phyloP scores from a whole-genome alignment of 73 alveolate species.

The Symbiodinium pilosum region DNA sequence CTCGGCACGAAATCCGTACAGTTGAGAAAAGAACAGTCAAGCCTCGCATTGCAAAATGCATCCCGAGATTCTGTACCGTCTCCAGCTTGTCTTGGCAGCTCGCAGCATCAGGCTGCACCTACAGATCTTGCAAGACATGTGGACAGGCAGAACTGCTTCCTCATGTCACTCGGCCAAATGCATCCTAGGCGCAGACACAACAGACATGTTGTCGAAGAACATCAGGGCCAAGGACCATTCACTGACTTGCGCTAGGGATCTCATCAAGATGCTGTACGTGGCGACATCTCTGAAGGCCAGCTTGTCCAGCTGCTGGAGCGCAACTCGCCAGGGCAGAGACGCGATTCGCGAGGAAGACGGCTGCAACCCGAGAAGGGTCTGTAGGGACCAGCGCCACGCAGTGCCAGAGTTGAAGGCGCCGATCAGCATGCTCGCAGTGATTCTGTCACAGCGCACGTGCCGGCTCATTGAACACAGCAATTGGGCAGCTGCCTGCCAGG shows the following conservation, averaged over 20 bases:
- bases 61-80: neutral
- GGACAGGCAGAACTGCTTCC: too few species aligned
- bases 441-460: neutral
- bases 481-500: slow-evolving; percentile 17
- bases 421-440: neutral
- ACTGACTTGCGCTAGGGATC: neutral
- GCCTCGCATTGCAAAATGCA: neutral
- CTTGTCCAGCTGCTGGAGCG: neutral
- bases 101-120: slow-evolving; percentile 7
- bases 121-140: too few species aligned
- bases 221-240: slow-evolving; percentile 13
- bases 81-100: neutral
- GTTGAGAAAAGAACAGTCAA: neutral
- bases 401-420: neutral
- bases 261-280: slow-evolving; percentile 13
- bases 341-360: neutral
- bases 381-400: neutral
- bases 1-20: neutral
- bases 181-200: neutral
- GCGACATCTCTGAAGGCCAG: neutral
- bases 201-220: slow-evolving; percentile 9
- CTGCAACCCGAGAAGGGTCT: neutral
- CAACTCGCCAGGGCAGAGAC: slow-evolving; percentile 29
- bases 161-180: neutral
- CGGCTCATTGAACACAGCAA: neutral